Evolutionary conservation across 164 flowering plant species (phyloP).

Genomic region (Sextonia rubra): DNA sequence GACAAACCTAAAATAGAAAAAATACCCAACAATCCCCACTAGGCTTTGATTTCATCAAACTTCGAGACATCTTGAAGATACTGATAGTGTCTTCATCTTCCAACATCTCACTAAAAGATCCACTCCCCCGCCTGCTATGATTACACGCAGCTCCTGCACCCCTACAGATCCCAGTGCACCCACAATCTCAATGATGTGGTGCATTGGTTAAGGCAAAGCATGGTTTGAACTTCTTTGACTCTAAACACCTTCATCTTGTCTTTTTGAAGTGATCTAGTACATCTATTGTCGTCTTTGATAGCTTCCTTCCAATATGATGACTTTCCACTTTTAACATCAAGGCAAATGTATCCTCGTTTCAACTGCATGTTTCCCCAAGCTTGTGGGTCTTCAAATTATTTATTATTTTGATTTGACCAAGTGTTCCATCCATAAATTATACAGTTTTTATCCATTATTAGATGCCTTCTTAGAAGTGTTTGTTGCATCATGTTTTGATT

Average conservation of each 20-base stretch:
- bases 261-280: background rate
- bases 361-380: no score
- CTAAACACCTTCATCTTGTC: background rate
- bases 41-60: background rate
- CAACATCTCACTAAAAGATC: background rate
- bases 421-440: no score
- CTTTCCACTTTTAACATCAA: no score
- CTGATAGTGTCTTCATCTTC: background rate
- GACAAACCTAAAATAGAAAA: conserved; percentile 23
- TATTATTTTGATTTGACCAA: no score
- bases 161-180: background rate
- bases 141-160: background rate
- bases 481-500: background rate
- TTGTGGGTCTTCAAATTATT: no score
- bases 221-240: background rate
- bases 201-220: background rate
- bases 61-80: background rate
- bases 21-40: conserved; percentile 1
- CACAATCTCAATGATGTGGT: background rate
- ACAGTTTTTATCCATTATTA: no score
- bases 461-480: background rate
- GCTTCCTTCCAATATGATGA: no score
- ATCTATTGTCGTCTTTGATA: no score
- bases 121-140: background rate
- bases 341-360: no score